Percentiles rank a stretch among this genome's conserved stretches.
Conservation (phyloP, 345 rosid species). For the Lepidium aucheri region DNA sequence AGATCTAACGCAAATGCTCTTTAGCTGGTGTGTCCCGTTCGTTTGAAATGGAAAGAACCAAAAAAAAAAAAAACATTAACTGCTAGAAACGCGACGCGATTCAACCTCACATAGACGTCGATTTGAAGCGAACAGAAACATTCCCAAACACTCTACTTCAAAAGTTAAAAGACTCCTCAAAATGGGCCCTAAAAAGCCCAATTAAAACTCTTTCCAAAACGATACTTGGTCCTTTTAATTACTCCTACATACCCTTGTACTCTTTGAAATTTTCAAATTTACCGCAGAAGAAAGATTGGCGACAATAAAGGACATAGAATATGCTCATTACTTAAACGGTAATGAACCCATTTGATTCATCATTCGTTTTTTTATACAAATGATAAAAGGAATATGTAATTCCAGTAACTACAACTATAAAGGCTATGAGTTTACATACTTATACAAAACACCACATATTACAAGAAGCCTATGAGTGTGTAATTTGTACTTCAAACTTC, state of each 20-base stretch:
- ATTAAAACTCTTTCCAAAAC: background rate
- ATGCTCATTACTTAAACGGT: background rate
- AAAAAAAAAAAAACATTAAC: background rate
- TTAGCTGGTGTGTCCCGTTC: constrained; percentile 19
- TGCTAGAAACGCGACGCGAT: constrained; percentile 16
- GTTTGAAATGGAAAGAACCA: constrained; percentile 1
- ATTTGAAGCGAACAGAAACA: background rate
- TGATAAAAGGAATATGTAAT: background rate
- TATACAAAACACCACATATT: background rate
- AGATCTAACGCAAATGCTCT: constrained; percentile 24
- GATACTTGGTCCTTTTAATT: background rate
- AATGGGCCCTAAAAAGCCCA: constrained; percentile 14
- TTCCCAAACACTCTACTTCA: background rate
- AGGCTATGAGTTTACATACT: constrained; percentile 10
- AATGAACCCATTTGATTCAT: background rate
- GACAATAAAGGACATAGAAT: background rate
- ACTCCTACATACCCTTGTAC: background rate
- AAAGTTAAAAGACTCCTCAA: background rate
- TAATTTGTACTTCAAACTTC: constrained; percentile 27
- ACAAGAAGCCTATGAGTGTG: background rate
- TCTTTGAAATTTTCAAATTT: background rate
- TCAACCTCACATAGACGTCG: constrained; percentile 14
- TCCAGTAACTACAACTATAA: constrained; percentile 3
- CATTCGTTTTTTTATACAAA: background rate
- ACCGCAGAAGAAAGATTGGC: background rate